A percentile compares a stretch with the other conserved stretches of the same genome.
Conservation (phyloP, 1,139 yeast genomes). For the Taphrina betulina region DNA sequence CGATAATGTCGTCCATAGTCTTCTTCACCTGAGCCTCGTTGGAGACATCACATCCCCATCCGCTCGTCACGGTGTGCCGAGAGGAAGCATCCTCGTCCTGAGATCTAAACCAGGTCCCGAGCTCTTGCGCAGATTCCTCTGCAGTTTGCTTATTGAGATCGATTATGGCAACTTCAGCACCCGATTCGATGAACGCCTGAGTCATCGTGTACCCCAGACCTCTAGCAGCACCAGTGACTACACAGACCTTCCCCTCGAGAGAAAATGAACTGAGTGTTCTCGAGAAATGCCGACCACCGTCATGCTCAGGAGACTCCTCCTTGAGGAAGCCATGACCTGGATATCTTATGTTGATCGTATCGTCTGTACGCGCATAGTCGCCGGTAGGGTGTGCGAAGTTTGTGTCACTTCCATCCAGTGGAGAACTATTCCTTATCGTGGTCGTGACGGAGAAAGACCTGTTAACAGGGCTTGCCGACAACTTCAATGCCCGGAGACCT, state of each 20-base stretch:
- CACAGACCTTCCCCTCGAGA: constrained; percentile 77
- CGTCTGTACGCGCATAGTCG: constrained; percentile 17
- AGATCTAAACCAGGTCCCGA: constrained; percentile 17
- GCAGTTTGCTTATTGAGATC: constrained; percentile 27
- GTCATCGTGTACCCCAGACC: constrained; percentile 87
- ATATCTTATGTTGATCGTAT: constrained; percentile 9
- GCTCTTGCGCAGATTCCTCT: constrained; percentile 20
- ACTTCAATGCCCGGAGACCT: no score
- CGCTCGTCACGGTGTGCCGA: constrained; percentile 20
- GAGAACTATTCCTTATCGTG: constrained; percentile 1
- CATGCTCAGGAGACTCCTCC: constrained; percentile 7
- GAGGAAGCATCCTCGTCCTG: constrained; percentile 26
- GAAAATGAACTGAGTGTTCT: constrained; percentile 42
- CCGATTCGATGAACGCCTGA: constrained; percentile 83
- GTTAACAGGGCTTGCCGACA: background rate
- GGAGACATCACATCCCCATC: constrained; percentile 27
- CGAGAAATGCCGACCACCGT: constrained; percentile 16
- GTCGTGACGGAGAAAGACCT: no score
- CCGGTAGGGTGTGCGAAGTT: constrained; percentile 23
- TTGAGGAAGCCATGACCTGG: constrained; percentile 18
- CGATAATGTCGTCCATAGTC: constrained; percentile 17
- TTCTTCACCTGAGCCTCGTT: constrained; percentile 20
- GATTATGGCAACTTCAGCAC: constrained; percentile 61
- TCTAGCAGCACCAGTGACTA: constrained; percentile 80
- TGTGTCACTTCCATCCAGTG: constrained; percentile 15